A percentile compares a stretch with the other conserved stretches of the same genome.
These are phyloP conservation scores for Trametes cingulata DNA, from an alignment of 768 basidiomycete species.

Conservation along the genomic window DNA sequence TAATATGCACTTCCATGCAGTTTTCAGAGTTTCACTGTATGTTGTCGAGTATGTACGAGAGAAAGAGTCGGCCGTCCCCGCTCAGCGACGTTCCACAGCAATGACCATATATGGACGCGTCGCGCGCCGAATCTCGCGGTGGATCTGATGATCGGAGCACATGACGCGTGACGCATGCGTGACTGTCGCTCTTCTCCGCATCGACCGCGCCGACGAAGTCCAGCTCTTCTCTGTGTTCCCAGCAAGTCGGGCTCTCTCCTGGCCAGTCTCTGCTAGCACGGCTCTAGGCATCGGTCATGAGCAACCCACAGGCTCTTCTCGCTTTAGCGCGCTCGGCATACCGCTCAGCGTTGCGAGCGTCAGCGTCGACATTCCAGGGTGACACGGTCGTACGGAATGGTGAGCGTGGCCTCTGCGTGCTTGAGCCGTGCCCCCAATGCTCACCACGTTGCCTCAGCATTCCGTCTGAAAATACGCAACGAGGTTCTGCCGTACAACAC, in stretches of 20 bases:
- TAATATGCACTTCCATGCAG: not conserved
- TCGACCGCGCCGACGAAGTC: not conserved
- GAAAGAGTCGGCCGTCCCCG: constrained; percentile 15
- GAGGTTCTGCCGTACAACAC: constrained; percentile 49
- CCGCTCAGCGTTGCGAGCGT: constrained; percentile 66
- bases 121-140: constrained; percentile 30
- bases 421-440: constrained; percentile 3
- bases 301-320: constrained; percentile 40
- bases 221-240: not conserved
- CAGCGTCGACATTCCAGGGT: constrained; percentile 66
- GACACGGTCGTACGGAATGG: constrained; percentile 32
- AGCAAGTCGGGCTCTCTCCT: not conserved
- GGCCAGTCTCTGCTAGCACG: not conserved
- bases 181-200: not conserved
- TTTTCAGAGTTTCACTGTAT: not conserved
- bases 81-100: constrained; percentile 24
- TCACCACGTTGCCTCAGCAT: constrained; percentile 50
- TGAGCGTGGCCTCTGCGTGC: constrained; percentile 22
- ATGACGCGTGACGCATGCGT: constrained; percentile 18
- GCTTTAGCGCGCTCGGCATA: constrained; percentile 76
- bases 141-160: constrained; percentile 25
- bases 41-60: constrained; percentile 6
- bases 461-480: constrained; percentile 63
- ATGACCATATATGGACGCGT: constrained; percentile 32
- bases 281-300: constrained; percentile 22